Conservation (phyloP, 345 rosid genomes). For the Pistacia atlantica region DNA sequence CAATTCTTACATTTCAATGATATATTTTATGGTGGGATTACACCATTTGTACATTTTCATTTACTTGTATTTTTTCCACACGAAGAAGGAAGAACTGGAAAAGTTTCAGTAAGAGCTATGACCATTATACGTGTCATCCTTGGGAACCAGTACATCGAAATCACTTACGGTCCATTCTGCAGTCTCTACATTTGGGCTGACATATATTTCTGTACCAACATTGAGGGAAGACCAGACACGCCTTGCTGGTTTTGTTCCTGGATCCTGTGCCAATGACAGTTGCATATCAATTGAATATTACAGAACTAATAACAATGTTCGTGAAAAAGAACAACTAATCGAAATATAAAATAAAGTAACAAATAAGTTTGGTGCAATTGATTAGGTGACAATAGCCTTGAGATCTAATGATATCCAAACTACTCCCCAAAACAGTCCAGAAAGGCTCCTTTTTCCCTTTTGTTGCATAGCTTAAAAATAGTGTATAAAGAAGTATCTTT, state of each 20-base stretch:
- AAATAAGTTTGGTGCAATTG: neutral
- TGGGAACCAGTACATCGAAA: constrained; percentile 48
- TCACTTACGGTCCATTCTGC: constrained; percentile 55
- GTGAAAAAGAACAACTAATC: neutral
- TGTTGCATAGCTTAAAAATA: too few relatives aligned
- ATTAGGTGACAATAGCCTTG: neutral
- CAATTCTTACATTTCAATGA: neutral
- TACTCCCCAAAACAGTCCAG: neutral
- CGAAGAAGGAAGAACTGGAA: neutral
- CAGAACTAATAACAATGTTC: neutral
- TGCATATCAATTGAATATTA: neutral
- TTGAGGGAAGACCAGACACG: constrained; percentile 47
- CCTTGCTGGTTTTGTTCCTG: constrained; percentile 48
- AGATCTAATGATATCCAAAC: neutral
- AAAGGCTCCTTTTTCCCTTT: too few relatives aligned
- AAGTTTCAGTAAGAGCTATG: constrained; percentile 10
- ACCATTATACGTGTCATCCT: constrained; percentile 18
- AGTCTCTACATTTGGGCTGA: constrained; percentile 38
- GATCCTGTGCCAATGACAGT: constrained; percentile 34
- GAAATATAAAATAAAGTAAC: neutral
- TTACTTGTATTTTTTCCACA: neutral
- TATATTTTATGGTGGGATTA: neutral
- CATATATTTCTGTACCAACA: constrained; percentile 56
- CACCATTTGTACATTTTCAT: neutral
- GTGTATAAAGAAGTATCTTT: too few relatives aligned